A percentile compares a stretch with the other conserved stretches of the same genome.
These are phyloP conservation scores for Dysphania ambrosioides DNA, from an alignment of 148 eudicot genomes.

Conservation along the genomic window DNA sequence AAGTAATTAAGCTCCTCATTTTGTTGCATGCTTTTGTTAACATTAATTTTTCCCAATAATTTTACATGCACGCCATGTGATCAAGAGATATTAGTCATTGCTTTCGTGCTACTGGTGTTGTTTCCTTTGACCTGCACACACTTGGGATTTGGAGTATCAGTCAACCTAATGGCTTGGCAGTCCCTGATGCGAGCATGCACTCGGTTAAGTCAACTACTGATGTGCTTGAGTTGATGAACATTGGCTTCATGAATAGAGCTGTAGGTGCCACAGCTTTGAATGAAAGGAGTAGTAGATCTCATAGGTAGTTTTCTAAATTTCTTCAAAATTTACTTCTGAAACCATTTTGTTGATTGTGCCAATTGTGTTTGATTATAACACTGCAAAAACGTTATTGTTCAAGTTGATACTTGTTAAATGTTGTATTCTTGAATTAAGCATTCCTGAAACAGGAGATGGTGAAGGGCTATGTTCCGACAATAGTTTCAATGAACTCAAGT, in stretches of 20 bases:
- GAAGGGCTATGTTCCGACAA: not conserved
- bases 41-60: not conserved
- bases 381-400: not conserved
- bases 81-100: not conserved
- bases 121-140: constrained; percentile 81
- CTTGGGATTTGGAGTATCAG: constrained; percentile 91
- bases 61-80: not conserved
- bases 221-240: constrained; percentile 81
- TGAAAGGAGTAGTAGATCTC: constrained; percentile 98
- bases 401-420: not conserved
- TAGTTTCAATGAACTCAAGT: too few relatives aligned
- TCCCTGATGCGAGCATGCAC: constrained; percentile 97
- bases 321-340: not conserved
- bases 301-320: constrained; percentile 50
- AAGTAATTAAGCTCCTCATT: not conserved
- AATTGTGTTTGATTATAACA: not conserved
- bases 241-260: constrained; percentile 92
- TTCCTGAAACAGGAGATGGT: not conserved
- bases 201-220: constrained; percentile 80
- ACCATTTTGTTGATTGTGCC: not conserved
- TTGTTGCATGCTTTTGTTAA: constrained; percentile 7
- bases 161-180: constrained; percentile 94
- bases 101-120: constrained; percentile 10
- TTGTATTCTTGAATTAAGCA: not conserved
- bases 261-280: constrained; percentile 93